Evolutionary conservation across 352 stramenopile species (phyloP), one percentile per base, ranked within the genome.

Genomic region (Globisporangium okanoganense): DNA sequence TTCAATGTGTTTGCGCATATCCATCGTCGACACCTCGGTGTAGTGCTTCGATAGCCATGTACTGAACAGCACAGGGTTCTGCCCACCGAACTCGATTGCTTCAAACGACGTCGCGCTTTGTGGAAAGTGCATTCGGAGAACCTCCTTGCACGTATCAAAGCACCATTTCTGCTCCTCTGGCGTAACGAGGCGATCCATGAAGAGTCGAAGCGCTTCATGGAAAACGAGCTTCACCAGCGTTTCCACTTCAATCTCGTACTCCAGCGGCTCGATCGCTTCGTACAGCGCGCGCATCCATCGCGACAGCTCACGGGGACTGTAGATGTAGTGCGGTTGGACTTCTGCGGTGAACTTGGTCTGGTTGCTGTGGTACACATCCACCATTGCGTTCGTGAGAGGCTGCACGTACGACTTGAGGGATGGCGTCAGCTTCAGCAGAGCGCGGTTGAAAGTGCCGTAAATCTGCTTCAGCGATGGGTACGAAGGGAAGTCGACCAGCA

Each of bases 221-320:
- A 98, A 97, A 64, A 98, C 98, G 38, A 99, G 85, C 62, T 98
- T 92, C 59, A 99, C 90, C 9, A 99, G 78, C 50, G 97, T 97
- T 76, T 99, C 96, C 25, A 97, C 75, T 24, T 97, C 94, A 40
- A 98, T 87, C 61, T 97, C 94, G 71, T 95, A 96, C 57, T 99
- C 96, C 27, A 98, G 80, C 16, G 92, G 87, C 45, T 97, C 90
- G 67, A 99, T 95, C 6, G 97, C 94, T 76, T 99, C 97, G 71
- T 99, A 99, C 64, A 99, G 78, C 14, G 97, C 97, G 40, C 98
- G 90, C 69, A 99, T 98, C 98, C 98, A 99, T 70, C 98, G 85
- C 45, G 92, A 99, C 5, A 99, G 77, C 75, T 99, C 98, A 56
- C 98, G 88, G 18, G 98, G 98, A 64, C 97, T 99, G 76, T 99